Evolutionary conservation across 1,284 basidiomycete genomes (phyloP).

Genomic region (Pisolithus thermaeus): DNA sequence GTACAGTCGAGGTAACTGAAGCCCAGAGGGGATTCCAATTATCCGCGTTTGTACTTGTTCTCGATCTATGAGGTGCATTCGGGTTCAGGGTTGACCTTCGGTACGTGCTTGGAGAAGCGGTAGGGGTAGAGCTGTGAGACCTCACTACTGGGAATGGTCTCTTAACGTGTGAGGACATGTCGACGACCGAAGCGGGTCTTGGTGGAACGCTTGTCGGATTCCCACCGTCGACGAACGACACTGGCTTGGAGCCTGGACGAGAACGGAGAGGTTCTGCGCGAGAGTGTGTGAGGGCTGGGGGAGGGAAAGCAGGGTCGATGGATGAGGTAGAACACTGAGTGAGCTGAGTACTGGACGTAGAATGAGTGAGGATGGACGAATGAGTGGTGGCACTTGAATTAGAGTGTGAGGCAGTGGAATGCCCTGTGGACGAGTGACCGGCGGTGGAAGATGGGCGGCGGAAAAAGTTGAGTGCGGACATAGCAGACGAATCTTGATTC

Average conservation of each 20-base stretch:
- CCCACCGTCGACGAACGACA: background rate
- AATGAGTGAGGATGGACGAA: background rate
- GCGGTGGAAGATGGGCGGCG: constrained; percentile 6
- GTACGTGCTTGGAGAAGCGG: constrained; percentile 4
- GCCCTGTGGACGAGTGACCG: background rate
- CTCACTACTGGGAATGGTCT: background rate
- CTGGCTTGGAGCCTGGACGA: background rate
- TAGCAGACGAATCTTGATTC: background rate
- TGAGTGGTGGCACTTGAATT: constrained; percentile 1
- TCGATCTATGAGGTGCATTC: background rate
- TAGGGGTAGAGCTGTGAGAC: constrained; percentile 16
- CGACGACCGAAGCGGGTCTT: background rate
- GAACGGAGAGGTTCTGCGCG: constrained; percentile 15
- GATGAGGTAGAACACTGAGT: background rate
- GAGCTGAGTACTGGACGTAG: background rate
- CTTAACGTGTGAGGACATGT: background rate
- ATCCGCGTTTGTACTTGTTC: background rate
- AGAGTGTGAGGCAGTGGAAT: background rate
- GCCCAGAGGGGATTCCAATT: background rate
- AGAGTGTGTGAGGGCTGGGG: constrained; percentile 12
- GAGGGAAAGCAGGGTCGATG: background rate
- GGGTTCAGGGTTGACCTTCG: background rate
- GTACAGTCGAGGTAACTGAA: constrained; percentile 21
- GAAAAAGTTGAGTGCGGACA: constrained; percentile 2
- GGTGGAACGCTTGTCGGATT: too few species aligned